A percentile compares a stretch with the other conserved stretches of the same genome.
Evolutionary conservation across 331 rosid genomes (phyloP).

Genomic region (Quercus lobata): DNA sequence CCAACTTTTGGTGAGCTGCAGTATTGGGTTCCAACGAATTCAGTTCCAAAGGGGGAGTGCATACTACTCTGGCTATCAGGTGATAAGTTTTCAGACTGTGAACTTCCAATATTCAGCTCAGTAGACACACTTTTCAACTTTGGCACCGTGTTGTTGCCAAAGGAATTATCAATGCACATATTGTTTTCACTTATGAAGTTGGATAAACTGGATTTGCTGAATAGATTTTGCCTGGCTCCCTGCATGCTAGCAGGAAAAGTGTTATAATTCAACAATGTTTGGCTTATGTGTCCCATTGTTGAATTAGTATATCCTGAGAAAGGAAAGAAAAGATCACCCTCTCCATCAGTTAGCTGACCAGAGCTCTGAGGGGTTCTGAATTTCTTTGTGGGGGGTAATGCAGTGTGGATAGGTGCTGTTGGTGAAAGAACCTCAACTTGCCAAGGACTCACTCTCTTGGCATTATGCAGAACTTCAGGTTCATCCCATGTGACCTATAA

Average conservation of each 20-base stretch:
- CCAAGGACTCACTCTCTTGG: conserved; percentile 76
- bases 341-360: conserved; percentile 30
- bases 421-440: conserved; percentile 47
- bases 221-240: conserved; percentile 96
- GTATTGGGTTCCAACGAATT: conserved; percentile 31
- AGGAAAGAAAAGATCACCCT: conserved; percentile 34
- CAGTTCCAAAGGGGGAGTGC: conserved; percentile 42
- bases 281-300: conserved; percentile 40
- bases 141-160: conserved; percentile 30
- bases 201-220: conserved; percentile 33
- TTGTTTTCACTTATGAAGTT: conserved; percentile 23
- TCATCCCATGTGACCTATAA: conserved; percentile 77
- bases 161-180: conserved; percentile 28
- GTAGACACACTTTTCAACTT: conserved; percentile 36
- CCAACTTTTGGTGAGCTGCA: conserved; percentile 36
- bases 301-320: conserved; percentile 32
- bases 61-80: conserved; percentile 54
- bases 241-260: conserved; percentile 86
- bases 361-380: conserved; percentile 29
- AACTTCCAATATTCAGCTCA: conserved; percentile 51
- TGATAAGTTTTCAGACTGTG: conserved; percentile 49
- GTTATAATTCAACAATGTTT: conserved; percentile 42
- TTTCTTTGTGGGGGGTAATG: conserved; percentile 40
- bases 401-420: conserved; percentile 31
- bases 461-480: conserved; percentile 52